These are phyloP conservation scores for Gossypium bickii DNA, from an alignment of 345 rosid genomes.

Conservation along the genomic window DNA sequence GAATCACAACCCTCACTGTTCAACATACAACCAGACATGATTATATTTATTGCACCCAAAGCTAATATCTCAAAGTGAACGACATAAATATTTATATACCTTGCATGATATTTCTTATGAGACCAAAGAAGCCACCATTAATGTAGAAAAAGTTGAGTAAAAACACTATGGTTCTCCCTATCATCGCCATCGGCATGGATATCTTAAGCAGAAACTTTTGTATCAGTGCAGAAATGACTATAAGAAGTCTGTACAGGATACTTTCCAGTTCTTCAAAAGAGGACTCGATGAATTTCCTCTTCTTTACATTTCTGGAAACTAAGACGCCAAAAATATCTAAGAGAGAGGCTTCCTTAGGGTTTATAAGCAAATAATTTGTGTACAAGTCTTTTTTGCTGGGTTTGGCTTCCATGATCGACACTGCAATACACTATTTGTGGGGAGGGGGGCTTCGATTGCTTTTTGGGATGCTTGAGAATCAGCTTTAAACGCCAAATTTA, in stretches of 20 bases:
- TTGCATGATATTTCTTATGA: constrained; percentile 26
- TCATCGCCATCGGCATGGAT: constrained; percentile 34
- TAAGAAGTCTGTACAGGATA: constrained; percentile 48
- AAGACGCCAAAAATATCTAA: constrained; percentile 43
- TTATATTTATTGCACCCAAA: too few species aligned
- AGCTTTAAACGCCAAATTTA: not conserved
- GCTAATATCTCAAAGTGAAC: not conserved
- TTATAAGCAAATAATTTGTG: constrained; percentile 43
- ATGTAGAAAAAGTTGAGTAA: constrained; percentile 42
- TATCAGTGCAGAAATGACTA: constrained; percentile 43
- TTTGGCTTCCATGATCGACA: constrained; percentile 17
- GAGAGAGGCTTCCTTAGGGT: constrained; percentile 45
- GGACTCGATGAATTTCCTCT: constrained; percentile 42
- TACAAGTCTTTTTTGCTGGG: constrained; percentile 33
- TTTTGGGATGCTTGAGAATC: not conserved
- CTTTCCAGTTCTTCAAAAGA: constrained; percentile 28
- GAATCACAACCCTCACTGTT: constrained; percentile 43
- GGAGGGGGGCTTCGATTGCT: not conserved
- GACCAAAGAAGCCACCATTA: constrained; percentile 32
- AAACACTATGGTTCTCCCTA: constrained; percentile 41
- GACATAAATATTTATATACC: constrained; percentile 22
- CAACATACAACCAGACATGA: not conserved
- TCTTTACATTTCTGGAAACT: constrained; percentile 33
- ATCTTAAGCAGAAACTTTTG: constrained; percentile 39
- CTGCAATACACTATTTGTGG: not conserved